Evolutionary conservation across 805 yeast genomes (phyloP).

Genomic region (Helenozyma baotianmanensis): DNA sequence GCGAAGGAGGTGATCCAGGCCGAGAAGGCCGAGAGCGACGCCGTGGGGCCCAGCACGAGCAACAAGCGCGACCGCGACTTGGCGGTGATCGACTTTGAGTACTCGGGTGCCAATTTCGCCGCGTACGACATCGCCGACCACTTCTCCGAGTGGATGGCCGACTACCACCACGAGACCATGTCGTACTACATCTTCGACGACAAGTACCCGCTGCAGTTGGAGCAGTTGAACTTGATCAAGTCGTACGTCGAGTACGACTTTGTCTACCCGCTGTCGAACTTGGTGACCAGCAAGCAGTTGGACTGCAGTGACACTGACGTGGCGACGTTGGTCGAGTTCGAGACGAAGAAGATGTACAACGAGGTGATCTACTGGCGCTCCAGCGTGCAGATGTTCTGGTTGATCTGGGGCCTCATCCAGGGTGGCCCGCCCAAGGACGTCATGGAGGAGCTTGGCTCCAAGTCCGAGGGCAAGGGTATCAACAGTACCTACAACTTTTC

Average conservation of each 20-base stretch:
- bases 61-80: slow-evolving; percentile 45
- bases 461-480: slow-evolving; percentile 32
- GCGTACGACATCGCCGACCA: slow-evolving; percentile 92
- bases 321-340: slow-evolving; percentile 29
- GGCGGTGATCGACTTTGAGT: slow-evolving; percentile 95
- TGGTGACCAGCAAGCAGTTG: slow-evolving; percentile 16
- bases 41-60: slow-evolving; percentile 24
- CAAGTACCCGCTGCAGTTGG: slow-evolving; percentile 62
- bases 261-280: slow-evolving; percentile 30
- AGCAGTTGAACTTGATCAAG: slow-evolving; percentile 65
- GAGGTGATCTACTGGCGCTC: slow-evolving; percentile 78
- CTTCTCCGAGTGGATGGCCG: slow-evolving; percentile 95
- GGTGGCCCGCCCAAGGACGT: slow-evolving; percentile 41
- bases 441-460: slow-evolving; percentile 13
- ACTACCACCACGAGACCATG: slow-evolving; percentile 62
- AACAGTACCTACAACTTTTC: slow-evolving; percentile 37
- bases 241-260: slow-evolving; percentile 70
- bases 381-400: slow-evolving; percentile 75
- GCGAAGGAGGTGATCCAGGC: slow-evolving; percentile 34
- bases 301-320: slow-evolving; percentile 16
- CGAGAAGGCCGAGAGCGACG: slow-evolving; percentile 4
- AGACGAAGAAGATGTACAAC: slow-evolving; percentile 51
- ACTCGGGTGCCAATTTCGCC: slow-evolving; percentile 85
- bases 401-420: slow-evolving; percentile 88
- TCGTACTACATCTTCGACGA: slow-evolving; percentile 50